phyloP scores from a whole-genome alignment of 306 rosid species.

The Sindora glabra region DNA sequence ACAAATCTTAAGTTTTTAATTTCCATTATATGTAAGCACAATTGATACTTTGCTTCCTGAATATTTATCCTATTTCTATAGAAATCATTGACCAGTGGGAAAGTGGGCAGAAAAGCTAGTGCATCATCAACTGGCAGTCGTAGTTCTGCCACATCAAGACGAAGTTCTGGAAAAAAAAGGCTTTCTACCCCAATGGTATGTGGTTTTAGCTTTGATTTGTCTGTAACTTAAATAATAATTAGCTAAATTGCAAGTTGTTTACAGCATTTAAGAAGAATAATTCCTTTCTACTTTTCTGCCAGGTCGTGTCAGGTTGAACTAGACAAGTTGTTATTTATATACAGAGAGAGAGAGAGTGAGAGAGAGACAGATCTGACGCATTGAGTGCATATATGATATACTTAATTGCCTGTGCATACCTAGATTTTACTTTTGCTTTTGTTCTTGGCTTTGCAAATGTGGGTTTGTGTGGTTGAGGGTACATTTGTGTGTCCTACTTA shows the following conservation, averaged over 20 bases:
- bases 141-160: constrained; percentile 36
- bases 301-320: neutral
- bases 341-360: too few species aligned
- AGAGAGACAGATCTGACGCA: too few species aligned
- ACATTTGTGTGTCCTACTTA: too few species aligned
- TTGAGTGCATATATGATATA: too few species aligned
- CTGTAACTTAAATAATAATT: too few species aligned
- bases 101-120: constrained; percentile 39
- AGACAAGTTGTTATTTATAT: too few species aligned
- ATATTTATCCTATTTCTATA: constrained; percentile 19
- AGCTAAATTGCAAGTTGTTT: neutral
- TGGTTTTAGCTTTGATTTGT: neutral
- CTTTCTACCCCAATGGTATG: constrained; percentile 56
- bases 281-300: neutral
- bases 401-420: too few species aligned
- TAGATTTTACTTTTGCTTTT: too few species aligned
- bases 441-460: too few species aligned
- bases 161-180: constrained; percentile 53
- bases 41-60: neutral
- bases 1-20: neutral
- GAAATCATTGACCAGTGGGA: constrained; percentile 51
- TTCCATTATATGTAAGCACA: neutral
- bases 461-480: too few species aligned
- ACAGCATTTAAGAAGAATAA: neutral
- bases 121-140: constrained; percentile 35